Evolutionary conservation across 768 basidiomycete genomes (phyloP).

Genomic region (Phallus indusiatus): DNA sequence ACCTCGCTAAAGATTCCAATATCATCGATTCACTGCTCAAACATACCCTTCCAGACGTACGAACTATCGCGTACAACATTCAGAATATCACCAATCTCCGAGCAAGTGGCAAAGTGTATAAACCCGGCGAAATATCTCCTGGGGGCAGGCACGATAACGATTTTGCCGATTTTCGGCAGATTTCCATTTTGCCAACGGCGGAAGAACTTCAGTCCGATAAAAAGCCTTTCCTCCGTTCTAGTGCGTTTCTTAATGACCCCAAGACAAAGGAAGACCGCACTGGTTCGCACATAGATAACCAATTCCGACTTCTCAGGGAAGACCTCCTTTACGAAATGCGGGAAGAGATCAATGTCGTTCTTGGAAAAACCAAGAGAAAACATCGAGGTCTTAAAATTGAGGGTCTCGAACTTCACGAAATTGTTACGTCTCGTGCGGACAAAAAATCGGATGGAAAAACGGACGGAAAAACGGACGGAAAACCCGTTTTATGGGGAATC

Average conservation of each 20-base stretch:
- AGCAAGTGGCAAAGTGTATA: conserved; percentile 14
- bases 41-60: conserved; percentile 20
- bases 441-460: conserved; percentile 14
- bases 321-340: conserved; percentile 51
- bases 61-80: conserved; percentile 28
- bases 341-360: conserved; percentile 41
- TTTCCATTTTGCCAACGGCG: conserved; percentile 55
- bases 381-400: conserved; percentile 28
- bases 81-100: conserved; percentile 28
- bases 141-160: conserved; percentile 70
- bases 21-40: conserved; percentile 20
- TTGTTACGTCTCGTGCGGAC: conserved; percentile 21
- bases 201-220: conserved; percentile 42
- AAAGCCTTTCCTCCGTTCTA: conserved; percentile 39
- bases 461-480: neutral
- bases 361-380: conserved; percentile 30
- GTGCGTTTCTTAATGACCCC: conserved; percentile 34
- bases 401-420: conserved; percentile 25
- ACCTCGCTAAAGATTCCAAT: conserved; percentile 24
- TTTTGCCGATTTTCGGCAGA: conserved; percentile 46
- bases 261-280: conserved; percentile 27
- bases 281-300: conserved; percentile 51
- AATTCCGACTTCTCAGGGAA: conserved; percentile 55
- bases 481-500: conserved; percentile 20
- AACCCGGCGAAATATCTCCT: conserved; percentile 26